phyloP scores from a whole-genome alignment of 2,329 filamentous ascomycete species.

The Diplodia corticola region DNA sequence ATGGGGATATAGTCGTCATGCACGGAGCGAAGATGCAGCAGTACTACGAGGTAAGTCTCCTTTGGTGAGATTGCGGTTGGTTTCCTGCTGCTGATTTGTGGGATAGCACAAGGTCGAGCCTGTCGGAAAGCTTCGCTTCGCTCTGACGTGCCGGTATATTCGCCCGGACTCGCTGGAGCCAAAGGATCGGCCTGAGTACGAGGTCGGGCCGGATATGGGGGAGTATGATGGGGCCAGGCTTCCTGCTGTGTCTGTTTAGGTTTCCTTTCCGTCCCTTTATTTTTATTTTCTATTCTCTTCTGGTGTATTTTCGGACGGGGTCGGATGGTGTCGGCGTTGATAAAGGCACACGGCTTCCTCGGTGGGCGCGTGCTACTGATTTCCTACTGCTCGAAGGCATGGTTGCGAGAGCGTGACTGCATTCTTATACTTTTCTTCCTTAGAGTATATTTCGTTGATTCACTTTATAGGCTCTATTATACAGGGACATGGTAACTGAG shows the following conservation, averaged over 20 bases:
- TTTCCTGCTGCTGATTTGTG: neutral
- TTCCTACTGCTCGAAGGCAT: no score
- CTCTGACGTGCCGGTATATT: conserved; percentile 58
- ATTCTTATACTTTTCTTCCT: no score
- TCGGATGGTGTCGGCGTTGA: no score
- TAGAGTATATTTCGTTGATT: no score
- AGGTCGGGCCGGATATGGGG: conserved; percentile 37
- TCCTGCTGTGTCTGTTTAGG: neutral
- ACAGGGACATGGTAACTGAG: no score
- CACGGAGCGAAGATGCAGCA: conserved; percentile 60
- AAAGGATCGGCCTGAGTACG: conserved; percentile 42
- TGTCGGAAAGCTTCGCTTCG: conserved; percentile 55
- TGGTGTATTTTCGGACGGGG: no score
- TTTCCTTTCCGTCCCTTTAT: neutral
- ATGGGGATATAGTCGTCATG: conserved; percentile 68
- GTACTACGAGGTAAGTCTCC: conserved; percentile 49
- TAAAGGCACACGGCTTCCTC: no score
- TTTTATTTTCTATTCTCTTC: neutral
- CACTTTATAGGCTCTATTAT: no score
- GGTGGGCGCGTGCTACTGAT: no score
- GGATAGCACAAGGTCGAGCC: conserved; percentile 54
- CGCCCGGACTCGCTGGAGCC: conserved; percentile 45
- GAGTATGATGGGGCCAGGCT: conserved; percentile 38
- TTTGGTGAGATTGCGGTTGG: no score
- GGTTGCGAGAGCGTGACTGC: no score